Percentiles rank a stretch among this genome's conserved stretches.
Conservation (phyloP, 441 rosid genomes). For the Theobroma grandiflorum region DNA sequence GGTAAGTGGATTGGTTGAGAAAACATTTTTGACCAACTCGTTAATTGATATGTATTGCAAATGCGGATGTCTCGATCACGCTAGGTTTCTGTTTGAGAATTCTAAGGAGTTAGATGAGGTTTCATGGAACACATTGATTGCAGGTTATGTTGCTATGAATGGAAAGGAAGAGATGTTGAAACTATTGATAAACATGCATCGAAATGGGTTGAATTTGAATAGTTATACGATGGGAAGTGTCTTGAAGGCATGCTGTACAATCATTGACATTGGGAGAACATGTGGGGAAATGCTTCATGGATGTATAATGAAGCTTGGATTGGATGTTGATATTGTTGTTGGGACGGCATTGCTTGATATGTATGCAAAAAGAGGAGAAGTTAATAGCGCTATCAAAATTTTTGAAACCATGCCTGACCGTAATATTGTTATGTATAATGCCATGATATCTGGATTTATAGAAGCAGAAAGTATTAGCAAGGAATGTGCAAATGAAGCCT, state of each 20-base stretch:
- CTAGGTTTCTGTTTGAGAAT: conserved; percentile 46
- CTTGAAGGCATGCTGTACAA: conserved; percentile 50
- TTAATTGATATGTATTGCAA: conserved; percentile 52
- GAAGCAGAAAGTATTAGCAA: conserved; percentile 35
- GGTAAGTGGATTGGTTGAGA: conserved; percentile 40
- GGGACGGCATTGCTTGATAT: conserved; percentile 61
- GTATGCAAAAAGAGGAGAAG: conserved; percentile 53
- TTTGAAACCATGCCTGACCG: conserved; percentile 45
- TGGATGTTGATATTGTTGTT: conserved; percentile 52
- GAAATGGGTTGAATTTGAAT: conserved; percentile 43
- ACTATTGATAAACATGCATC: conserved; percentile 52
- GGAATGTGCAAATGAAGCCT: conserved; percentile 47
- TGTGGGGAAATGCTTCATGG: conserved; percentile 56
- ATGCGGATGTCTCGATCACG: conserved; percentile 45
- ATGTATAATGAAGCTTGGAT: conserved; percentile 44
- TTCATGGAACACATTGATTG: conserved; percentile 59
- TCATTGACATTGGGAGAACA: conserved; percentile 27
- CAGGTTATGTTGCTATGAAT: conserved; percentile 47
- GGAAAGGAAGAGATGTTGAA: conserved; percentile 44
- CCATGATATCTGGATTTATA: conserved; percentile 57
- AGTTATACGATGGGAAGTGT: conserved; percentile 55
- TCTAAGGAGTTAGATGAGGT: conserved; percentile 41
- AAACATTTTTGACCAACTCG: conserved; percentile 34
- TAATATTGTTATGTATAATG: conserved; percentile 61
- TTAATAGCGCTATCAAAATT: conserved; percentile 41